phyloP scores from a whole-genome alignment of 2,329 filamentous ascomycete species.

The Aspergillus intermedius region DNA sequence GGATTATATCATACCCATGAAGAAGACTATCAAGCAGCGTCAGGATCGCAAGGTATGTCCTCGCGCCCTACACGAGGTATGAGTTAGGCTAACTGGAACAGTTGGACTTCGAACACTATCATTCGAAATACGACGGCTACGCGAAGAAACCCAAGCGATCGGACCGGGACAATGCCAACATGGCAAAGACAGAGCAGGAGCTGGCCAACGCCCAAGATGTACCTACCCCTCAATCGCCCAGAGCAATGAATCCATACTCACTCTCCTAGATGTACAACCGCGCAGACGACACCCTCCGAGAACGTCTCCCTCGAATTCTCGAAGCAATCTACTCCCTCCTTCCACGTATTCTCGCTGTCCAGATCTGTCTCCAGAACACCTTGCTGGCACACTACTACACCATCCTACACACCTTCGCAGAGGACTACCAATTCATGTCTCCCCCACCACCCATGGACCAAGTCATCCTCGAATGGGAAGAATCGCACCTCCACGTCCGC shows the following conservation, averaged over 20 bases:
- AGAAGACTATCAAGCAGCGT: conserved; percentile 77
- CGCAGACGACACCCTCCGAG: conserved; percentile 67
- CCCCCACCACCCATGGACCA: conserved; percentile 67
- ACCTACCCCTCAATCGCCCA: conserved; percentile 5
- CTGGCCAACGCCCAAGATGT: conserved; percentile 60
- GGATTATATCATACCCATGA: conserved; percentile 62
- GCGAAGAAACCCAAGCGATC: conserved; percentile 64
- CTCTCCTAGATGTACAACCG: conserved; percentile 59
- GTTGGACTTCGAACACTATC: conserved; percentile 73
- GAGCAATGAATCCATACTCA: conserved; percentile 4
- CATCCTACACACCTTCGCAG: conserved; percentile 64
- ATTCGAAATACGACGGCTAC: conserved; percentile 62
- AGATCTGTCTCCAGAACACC: conserved; percentile 71
- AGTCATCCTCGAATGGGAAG: conserved; percentile 61
- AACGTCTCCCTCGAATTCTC: conserved; percentile 65
- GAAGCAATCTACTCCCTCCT: conserved; percentile 66
- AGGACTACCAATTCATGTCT: conserved; percentile 61
- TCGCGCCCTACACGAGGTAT: neutral
- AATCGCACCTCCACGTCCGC: conserved; percentile 57
- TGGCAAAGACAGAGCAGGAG: conserved; percentile 67
- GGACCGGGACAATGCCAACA: conserved; percentile 64
- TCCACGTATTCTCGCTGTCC: conserved; percentile 61
- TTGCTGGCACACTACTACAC: conserved; percentile 75
- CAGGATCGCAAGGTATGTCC: conserved; percentile 62
- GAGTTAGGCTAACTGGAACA: conserved; percentile 20